Conservation (phyloP, 1,284 basidiomycete species). For the Papiliotrema laurentii region DNA sequence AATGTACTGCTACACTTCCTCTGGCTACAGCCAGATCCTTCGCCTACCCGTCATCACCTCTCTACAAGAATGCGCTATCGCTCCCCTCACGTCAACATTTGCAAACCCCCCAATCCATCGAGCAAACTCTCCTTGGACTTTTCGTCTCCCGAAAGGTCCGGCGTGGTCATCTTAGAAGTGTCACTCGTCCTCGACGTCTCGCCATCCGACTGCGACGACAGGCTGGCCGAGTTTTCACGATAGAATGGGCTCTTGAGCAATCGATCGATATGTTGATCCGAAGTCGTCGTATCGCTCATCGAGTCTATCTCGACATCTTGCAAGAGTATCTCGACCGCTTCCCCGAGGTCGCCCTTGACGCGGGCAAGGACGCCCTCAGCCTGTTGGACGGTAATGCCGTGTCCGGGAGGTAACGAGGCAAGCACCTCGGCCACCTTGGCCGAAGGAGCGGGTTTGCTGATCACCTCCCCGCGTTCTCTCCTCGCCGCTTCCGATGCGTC, state of each 20-base stretch:
- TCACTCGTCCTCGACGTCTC: background rate
- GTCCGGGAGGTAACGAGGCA: conserved; percentile 28
- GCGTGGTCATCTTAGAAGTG: conserved; percentile 3
- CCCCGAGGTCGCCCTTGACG: conserved; percentile 33
- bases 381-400: conserved; percentile 18
- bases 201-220: conserved; percentile 1
- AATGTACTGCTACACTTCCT: too few relatives aligned
- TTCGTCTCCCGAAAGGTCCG: background rate
- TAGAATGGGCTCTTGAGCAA: background rate
- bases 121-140: background rate
- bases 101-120: background rate
- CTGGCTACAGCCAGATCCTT: too few relatives aligned
- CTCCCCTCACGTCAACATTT: background rate
- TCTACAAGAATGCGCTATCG: too few relatives aligned
- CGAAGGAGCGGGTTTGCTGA: conserved; percentile 4
- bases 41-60: too few relatives aligned
- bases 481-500: conserved; percentile 35
- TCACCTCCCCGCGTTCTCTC: conserved; percentile 27
- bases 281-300: background rate
- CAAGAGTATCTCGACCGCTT: conserved; percentile 37
- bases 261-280: conserved; percentile 1
- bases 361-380: conserved; percentile 25
- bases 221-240: background rate
- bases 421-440: conserved; percentile 16
- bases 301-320: conserved; percentile 26